Percentiles rank a stretch among this genome's conserved stretches.
Conservation (phyloP, 176 grass and related monocot species). For the Otatea glauca region DNA sequence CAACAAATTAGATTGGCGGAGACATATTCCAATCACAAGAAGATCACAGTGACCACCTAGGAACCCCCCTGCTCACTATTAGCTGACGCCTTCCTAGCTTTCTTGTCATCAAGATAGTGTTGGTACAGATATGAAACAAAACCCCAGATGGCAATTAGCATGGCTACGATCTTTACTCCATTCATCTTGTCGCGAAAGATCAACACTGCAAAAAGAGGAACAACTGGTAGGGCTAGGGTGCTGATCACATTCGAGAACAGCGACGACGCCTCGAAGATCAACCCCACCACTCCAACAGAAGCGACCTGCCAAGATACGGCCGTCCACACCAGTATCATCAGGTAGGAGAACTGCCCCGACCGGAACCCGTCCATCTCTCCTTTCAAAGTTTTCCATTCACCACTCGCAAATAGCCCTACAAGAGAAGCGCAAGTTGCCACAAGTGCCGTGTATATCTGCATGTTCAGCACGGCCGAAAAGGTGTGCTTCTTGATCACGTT, state of each 20-base stretch:
- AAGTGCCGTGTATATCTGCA: slow-evolving; percentile 69
- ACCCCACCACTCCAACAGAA: slow-evolving; percentile 68
- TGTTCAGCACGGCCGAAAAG: slow-evolving; percentile 59
- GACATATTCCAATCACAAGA: slow-evolving; percentile 14
- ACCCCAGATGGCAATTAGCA: slow-evolving; percentile 80
- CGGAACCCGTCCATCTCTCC: slow-evolving; percentile 66
- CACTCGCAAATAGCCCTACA: slow-evolving; percentile 65
- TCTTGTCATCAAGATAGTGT: slow-evolving; percentile 61
- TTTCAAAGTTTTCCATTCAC: slow-evolving; percentile 67
- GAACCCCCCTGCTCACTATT: slow-evolving; percentile 18
- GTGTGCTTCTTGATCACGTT: slow-evolving; percentile 66
- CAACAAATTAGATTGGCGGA: slow-evolving; percentile 14
- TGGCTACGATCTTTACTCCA: slow-evolving; percentile 65
- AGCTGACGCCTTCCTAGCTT: slow-evolving; percentile 48
- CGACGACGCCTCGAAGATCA: slow-evolving; percentile 75
- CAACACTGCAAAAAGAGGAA: slow-evolving; percentile 70
- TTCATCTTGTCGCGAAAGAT: slow-evolving; percentile 76
- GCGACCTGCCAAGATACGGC: slow-evolving; percentile 72
- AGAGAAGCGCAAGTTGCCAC: slow-evolving; percentile 55
- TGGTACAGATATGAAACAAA: slow-evolving; percentile 86
- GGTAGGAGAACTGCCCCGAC: slow-evolving; percentile 73
- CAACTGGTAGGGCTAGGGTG: slow-evolving; percentile 60
- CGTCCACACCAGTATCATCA: slow-evolving; percentile 76
- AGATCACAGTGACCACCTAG: slow-evolving; percentile 1
- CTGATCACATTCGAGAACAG: slow-evolving; percentile 84